Conservation (phyloP, 768 basidiomycete genomes). For the Aureoboletus auriporus region DNA sequence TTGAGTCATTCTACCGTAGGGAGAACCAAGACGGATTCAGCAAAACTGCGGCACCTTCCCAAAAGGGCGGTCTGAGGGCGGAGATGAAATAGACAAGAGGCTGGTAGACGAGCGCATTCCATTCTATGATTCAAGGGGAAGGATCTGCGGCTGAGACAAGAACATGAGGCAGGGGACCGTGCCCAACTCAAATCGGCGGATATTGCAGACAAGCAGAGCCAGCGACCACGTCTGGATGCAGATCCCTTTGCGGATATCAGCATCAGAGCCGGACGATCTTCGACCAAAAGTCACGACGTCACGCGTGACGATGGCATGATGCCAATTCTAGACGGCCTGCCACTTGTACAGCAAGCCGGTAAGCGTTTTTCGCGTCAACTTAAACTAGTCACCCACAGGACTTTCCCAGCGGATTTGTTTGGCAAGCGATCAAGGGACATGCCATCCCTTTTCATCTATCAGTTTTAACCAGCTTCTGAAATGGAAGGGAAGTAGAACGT, state of each 20-base stretch:
- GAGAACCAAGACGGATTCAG: conserved; percentile 24
- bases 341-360: too few species aligned
- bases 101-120: conserved; percentile 5
- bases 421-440: conserved; percentile 31
- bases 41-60: conserved; percentile 13
- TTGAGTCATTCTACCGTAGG: conserved; percentile 17
- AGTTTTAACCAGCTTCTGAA: conserved; percentile 26
- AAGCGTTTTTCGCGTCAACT: too few species aligned
- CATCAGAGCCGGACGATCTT: conserved; percentile 11
- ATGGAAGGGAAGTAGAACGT: conserved; percentile 27
- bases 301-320: conserved; percentile 10
- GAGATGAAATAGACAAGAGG: conserved; percentile 28
- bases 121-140: conserved; percentile 17
- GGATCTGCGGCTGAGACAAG: conserved; percentile 9
- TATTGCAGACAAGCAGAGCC: background rate
- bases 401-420: conserved; percentile 3
- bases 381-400: background rate
- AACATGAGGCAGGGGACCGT: conserved; percentile 19
- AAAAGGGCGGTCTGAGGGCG: conserved; percentile 18
- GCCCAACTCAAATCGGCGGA: conserved; percentile 12
- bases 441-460: conserved; percentile 26
- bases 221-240: background rate
- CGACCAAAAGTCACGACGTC: conserved; percentile 15
- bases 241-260: conserved; percentile 15
- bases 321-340: too few species aligned